Base-by-base conservation (phyloP, 148 eudicot genomes). In the Tetragonia tetragonoides region DNA sequence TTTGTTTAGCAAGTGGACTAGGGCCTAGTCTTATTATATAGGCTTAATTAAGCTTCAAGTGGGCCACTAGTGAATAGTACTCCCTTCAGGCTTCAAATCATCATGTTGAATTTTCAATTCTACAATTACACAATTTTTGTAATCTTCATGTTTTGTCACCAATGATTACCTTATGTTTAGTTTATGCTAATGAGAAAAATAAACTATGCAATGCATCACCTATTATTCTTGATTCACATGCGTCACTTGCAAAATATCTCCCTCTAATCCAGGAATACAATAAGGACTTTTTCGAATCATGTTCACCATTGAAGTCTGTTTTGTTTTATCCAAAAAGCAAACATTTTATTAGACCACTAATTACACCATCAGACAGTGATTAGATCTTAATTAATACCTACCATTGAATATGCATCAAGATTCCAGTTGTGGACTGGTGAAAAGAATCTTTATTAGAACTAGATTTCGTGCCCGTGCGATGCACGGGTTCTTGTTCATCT, bases 1-100 rank as follows among this genome's bases (percentile, higher is more conserved):
- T 66, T 72, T 64, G 49, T 14, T 47, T 39, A n/a, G 46, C 81
- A 49, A 78, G 76, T 78, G 76, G 81, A 66, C 41, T 49, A 78
- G 51, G 17, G 14, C 17, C 8, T 24, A 66, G 17, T 78, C 69
- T 12, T 78, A 46, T 46, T 23, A 21, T 41, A 62, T 21, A 56
- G 17, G 49, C 17, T 47, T 23, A 10, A 61, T 62, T 63, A 42
- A 46, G 57, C 40, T 63, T 46, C 1, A 42, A 3, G 63, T 15
- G 18, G 23, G 40, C 23, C 10, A 59, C 40, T 68, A 37, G 60
- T 44, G 10, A 10, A 46, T 6, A 46, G 11, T 46, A 46, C 51
- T 39, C 59, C 77, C 54, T 10, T 37, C n/a, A n/a, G n/a, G n/a
- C n/a, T n/a, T n/a, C n/a, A 5, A 41, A 11, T n/a, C 38, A 56